Evolutionary conservation across 179 eudicot genomes (phyloP).

Genomic region (Vitellaria paradoxa): DNA sequence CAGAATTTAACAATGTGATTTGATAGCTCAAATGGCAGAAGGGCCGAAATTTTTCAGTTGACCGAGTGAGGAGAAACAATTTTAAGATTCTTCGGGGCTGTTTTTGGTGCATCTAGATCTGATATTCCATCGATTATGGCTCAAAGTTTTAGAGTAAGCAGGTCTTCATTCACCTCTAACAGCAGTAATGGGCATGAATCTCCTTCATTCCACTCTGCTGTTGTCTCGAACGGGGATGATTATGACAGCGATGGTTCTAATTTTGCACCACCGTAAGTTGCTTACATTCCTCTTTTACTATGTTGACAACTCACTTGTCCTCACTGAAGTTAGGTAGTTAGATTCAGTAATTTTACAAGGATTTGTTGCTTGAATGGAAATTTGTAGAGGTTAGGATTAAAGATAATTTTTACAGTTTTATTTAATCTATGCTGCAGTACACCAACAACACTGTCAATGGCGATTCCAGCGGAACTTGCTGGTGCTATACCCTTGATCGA

Average conservation of each 20-base stretch:
- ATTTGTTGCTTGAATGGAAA: neutral
- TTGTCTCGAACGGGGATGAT: constrained; percentile 69
- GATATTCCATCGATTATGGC: constrained; percentile 58
- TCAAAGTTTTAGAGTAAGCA: constrained; percentile 58
- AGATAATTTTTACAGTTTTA: constrained; percentile 2
- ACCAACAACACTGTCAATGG: constrained; percentile 84
- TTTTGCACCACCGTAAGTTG: constrained; percentile 90
- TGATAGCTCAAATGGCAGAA: neutral
- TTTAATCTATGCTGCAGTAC: constrained; percentile 53
- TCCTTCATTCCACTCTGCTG: constrained; percentile 58
- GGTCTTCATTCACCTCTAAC: constrained; percentile 44
- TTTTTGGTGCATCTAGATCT: constrained; percentile 43
- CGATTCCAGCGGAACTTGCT: constrained; percentile 91
- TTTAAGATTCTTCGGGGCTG: neutral
- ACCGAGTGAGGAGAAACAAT: neutral
- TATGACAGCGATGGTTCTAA: constrained; percentile 97
- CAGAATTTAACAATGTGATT: neutral
- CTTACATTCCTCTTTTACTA: constrained; percentile 10
- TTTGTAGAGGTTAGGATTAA: neutral
- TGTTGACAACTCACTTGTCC: neutral
- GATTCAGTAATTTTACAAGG: neutral
- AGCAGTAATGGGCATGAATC: constrained; percentile 71
- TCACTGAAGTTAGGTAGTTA: neutral
- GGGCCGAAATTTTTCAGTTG: neutral
- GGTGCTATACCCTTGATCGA: constrained; percentile 94